phyloP scores from a whole-genome alignment of 1,139 yeast genomes.

The Yamadazyma aaseri region DNA sequence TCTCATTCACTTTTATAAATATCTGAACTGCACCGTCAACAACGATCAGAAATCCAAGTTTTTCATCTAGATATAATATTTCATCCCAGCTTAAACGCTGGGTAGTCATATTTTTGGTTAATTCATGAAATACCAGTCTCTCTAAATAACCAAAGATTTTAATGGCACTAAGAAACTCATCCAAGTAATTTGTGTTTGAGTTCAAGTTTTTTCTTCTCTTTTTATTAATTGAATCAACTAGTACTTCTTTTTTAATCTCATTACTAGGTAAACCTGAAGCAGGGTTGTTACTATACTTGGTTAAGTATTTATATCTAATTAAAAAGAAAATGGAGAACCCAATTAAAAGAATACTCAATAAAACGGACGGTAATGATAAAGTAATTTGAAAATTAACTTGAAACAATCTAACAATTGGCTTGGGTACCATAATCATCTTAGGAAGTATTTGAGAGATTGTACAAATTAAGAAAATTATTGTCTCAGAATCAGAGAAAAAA shows the following conservation, averaged over 20 bases:
- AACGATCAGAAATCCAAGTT: slow-evolving; percentile 86
- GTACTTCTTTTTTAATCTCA: slow-evolving; percentile 19
- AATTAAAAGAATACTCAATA: slow-evolving; percentile 20
- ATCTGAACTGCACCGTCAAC: slow-evolving; percentile 90
- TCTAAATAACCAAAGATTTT: slow-evolving; percentile 94
- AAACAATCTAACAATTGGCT: slow-evolving; percentile 16
- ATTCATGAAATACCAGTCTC: slow-evolving; percentile 84
- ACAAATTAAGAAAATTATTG: too few species aligned
- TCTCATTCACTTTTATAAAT: slow-evolving; percentile 53
- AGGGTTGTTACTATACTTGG: slow-evolving; percentile 33
- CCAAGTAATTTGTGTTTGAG: slow-evolving; percentile 54
- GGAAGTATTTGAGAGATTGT: background rate
- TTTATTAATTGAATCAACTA: slow-evolving; percentile 32
- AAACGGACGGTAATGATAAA: slow-evolving; percentile 34
- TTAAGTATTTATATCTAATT: slow-evolving; percentile 35
- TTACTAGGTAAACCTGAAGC: slow-evolving; percentile 8
- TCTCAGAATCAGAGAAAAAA: background rate
- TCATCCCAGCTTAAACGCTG: slow-evolving; percentile 80
- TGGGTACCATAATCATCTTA: slow-evolving; percentile 2
- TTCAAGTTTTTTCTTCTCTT: slow-evolving; percentile 24
- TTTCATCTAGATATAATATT: slow-evolving; percentile 66
- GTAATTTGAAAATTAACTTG: slow-evolving; percentile 33
- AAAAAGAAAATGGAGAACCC: slow-evolving; percentile 28
- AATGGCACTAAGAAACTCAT: slow-evolving; percentile 86
- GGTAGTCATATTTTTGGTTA: slow-evolving; percentile 89